A percentile compares a stretch with the other conserved stretches of the same genome.
These are phyloP conservation scores for Cenchrus fungigraminus DNA, from an alignment of 176 grass and related monocot species.

Conservation along the genomic window DNA sequence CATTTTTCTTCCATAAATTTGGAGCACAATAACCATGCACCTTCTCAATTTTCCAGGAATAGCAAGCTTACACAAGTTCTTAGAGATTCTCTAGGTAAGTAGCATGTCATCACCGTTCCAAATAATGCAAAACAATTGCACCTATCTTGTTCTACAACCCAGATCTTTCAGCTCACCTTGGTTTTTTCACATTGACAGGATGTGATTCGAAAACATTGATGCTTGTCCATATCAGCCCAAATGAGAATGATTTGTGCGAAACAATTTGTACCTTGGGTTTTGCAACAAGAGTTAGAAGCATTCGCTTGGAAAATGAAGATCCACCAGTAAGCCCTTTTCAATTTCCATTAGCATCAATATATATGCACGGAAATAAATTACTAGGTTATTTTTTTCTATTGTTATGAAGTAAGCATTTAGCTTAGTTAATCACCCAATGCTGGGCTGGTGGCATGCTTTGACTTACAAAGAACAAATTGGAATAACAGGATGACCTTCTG, in stretches of 20 bases:
- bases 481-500: background rate
- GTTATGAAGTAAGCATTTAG: constrained; percentile 23
- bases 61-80: constrained; percentile 98
- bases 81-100: constrained; percentile 92
- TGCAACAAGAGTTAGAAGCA: constrained; percentile 85
- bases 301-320: constrained; percentile 76
- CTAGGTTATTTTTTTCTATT: constrained; percentile 21
- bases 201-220: constrained; percentile 95
- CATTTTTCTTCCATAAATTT: background rate
- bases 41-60: constrained; percentile 68
- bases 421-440: constrained; percentile 26
- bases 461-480: background rate
- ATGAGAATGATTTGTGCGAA: constrained; percentile 89
- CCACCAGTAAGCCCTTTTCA: constrained; percentile 61
- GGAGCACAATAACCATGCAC: background rate
- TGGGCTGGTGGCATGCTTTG: background rate
- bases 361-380: constrained; percentile 14
- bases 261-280: constrained; percentile 93
- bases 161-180: constrained; percentile 41
- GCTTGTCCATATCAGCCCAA: constrained; percentile 93
- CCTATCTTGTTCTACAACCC: constrained; percentile 33
- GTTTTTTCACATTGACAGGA: constrained; percentile 57
- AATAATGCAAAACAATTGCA: constrained; percentile 25
- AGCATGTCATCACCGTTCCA: background rate
- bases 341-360: constrained; percentile 33